Percentiles rank a stretch among this genome's conserved stretches.
Evolutionary conservation across 2,329 filamentous ascomycete genomes (phyloP).

Genomic region (Fusarium domesticum): DNA sequence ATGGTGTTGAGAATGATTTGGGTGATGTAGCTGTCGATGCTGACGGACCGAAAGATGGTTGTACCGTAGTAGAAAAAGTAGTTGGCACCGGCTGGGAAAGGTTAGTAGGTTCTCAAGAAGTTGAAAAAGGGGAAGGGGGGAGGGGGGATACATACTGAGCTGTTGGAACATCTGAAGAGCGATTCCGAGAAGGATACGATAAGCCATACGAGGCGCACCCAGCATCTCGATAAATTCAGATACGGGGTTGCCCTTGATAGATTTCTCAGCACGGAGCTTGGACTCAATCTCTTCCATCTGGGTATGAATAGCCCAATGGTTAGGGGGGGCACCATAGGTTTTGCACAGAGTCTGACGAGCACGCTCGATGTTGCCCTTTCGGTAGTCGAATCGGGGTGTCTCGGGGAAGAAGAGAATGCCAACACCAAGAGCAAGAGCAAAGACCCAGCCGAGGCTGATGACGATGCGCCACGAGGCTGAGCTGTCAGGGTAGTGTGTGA

Average conservation of each 20-base stretch:
- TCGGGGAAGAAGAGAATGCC: conserved; percentile 52
- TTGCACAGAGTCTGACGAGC: conserved; percentile 47
- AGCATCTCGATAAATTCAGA: conserved; percentile 58
- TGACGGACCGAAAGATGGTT: conserved; percentile 46
- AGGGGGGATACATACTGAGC: conserved; percentile 41
- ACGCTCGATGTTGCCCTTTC: conserved; percentile 44
- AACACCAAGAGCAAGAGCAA: conserved; percentile 46
- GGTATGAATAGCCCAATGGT: conserved; percentile 44
- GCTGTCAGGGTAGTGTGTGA: conserved; percentile 40
- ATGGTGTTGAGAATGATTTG: conserved; percentile 66
- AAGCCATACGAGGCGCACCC: conserved; percentile 60
- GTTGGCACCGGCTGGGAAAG: conserved; percentile 51
- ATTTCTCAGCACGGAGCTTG: conserved; percentile 50
- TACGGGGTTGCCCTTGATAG: conserved; percentile 39
- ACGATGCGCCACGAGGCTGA: conserved; percentile 61
- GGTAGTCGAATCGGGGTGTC: conserved; percentile 51
- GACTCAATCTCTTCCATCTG: conserved; percentile 53
- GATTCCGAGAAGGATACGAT: conserved; percentile 60
- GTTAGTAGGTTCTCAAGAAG: conserved; percentile 2
- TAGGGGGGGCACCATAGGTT: conserved; percentile 44
- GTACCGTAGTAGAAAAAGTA: conserved; percentile 66
- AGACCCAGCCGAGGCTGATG: conserved; percentile 51
- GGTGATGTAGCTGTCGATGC: conserved; percentile 60
- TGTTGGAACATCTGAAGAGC: conserved; percentile 64
- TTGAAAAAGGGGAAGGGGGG: too few relatives aligned